Evolutionary conservation across 306 rosid genomes (phyloP).

Genomic region (Dryas drummondii): DNA sequence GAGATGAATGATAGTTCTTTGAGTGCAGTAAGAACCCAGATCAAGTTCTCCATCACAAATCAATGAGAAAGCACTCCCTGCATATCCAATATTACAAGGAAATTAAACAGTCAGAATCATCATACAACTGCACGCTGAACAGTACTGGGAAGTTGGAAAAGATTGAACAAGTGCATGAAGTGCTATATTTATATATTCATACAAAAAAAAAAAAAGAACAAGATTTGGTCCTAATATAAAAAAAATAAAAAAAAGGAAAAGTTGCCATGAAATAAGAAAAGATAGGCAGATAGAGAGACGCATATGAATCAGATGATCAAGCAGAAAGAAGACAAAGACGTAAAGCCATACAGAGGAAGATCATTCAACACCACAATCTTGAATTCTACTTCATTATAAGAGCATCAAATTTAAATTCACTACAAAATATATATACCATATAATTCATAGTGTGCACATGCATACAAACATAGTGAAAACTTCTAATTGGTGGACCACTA

Average conservation of each 20-base stretch:
- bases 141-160: background rate
- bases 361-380: background rate
- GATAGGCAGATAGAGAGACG: no score
- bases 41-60: conserved; percentile 41
- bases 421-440: background rate
- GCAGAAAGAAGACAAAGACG: background rate
- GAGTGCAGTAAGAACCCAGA: conserved; percentile 43
- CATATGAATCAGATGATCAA: background rate
- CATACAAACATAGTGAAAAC: no score
- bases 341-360: background rate
- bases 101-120: background rate
- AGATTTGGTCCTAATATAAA: no score
- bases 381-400: background rate
- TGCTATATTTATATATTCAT: background rate
- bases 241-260: no score
- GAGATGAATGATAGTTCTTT: conserved; percentile 33
- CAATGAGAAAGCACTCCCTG: conserved; percentile 42
- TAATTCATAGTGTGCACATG: background rate
- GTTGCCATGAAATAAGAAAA: no score
- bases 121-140: background rate
- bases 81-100: conserved; percentile 13
- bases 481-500: no score
- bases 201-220: no score
- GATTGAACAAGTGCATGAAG: background rate
- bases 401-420: background rate